A percentile compares a stretch with the other conserved stretches of the same genome.
Conservation (phyloP, 2,329 filamentous ascomycete genomes). For the Juglanconis sp. region DNA sequence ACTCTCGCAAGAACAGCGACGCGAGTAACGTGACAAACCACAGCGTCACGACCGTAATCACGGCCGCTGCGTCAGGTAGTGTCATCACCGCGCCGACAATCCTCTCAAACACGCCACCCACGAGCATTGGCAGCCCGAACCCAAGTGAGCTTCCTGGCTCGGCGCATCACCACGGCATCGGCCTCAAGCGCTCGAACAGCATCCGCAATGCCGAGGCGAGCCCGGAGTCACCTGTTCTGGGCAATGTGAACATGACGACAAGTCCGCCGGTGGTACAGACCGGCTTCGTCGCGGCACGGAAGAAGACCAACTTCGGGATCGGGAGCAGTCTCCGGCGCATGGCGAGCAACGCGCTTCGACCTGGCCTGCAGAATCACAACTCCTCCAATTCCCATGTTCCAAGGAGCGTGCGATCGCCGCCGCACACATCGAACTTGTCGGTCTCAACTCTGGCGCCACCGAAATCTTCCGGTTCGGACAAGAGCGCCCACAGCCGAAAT, state of each 20-base stretch:
- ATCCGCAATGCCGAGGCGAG: not conserved
- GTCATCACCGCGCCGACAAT: slow-evolving; percentile 8
- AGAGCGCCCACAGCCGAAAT: slow-evolving; percentile 7
- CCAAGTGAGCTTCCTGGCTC: slow-evolving; percentile 16
- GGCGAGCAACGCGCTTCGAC: slow-evolving; percentile 14
- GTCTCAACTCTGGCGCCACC: not conserved
- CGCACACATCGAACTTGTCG: not conserved
- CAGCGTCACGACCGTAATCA: slow-evolving; percentile 2
- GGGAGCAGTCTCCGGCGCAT: slow-evolving; percentile 14
- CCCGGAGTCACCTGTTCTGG: slow-evolving; percentile 15
- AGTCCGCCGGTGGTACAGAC: slow-evolving; percentile 18
- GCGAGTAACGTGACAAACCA: slow-evolving; percentile 10
- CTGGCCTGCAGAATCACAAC: slow-evolving; percentile 13
- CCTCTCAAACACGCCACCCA: slow-evolving; percentile 8
- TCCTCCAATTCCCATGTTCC: not conserved
- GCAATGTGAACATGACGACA: slow-evolving; percentile 8
- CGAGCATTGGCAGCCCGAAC: slow-evolving; percentile 8
- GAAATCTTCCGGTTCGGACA: slow-evolving; percentile 5
- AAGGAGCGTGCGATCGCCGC: not conserved
- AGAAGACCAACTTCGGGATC: slow-evolving; percentile 17
- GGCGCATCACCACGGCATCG: not conserved
- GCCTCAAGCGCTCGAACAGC: slow-evolving; percentile 9
- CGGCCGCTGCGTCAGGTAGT: not conserved
- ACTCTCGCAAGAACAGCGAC: slow-evolving; percentile 11
- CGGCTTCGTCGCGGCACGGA: slow-evolving; percentile 13